Base-by-base conservation (phyloP, 257 asterid species). In the Scutellaria barbata region DNA sequence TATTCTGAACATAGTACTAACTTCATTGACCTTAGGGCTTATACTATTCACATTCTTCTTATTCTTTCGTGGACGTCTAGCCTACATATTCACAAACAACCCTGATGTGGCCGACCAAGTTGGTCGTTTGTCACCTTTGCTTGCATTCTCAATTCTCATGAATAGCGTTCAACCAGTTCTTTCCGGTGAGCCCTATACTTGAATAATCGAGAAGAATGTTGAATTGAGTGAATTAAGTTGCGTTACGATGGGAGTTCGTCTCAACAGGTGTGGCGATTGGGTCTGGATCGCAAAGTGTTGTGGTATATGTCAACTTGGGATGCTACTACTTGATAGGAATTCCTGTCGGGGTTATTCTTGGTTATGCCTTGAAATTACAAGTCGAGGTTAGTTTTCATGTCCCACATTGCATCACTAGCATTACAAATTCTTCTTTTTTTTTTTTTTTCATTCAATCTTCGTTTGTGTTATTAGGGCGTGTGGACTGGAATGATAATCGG, bases 401-500 rank as follows among this genome's bases (percentile, higher is more conserved):
- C n/a, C 37, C 0, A 12, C 40, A 3, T 2, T 13, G 0, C 14
- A 25, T 39, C 30, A 41, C 2, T 33, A 16, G 11, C 22, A 4
- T 16, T 41, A 65, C 43, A 0, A 46, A 4, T 14, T 46, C 12
- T 6, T 37, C 0, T 18, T 53, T 53, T 33, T 22, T 22, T 6
- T 37, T 0, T 18, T 53, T 53, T 33, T 22, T 22, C 25, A 22
- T 22, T 22, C 25, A 2, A 5, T 48, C 13, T 16, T 68, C 7
- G 9, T 43, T 57, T 4, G 0, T 48, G 37, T 39, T 20, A 7
- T 56, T 22, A 88, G 95, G 95, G 95, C 50, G 88, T 88, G 16
- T 88, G 95, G 95, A 76, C 87, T 20, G 92, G 95, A 56, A 88
- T 88, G 92, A 11, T 88, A 50, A 3, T 83, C 17, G 95, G 92